These are phyloP conservation scores for Aureobasidium vineae DNA, from an alignment of 2,329 filamentous ascomycete species.

Conservation along the genomic window DNA sequence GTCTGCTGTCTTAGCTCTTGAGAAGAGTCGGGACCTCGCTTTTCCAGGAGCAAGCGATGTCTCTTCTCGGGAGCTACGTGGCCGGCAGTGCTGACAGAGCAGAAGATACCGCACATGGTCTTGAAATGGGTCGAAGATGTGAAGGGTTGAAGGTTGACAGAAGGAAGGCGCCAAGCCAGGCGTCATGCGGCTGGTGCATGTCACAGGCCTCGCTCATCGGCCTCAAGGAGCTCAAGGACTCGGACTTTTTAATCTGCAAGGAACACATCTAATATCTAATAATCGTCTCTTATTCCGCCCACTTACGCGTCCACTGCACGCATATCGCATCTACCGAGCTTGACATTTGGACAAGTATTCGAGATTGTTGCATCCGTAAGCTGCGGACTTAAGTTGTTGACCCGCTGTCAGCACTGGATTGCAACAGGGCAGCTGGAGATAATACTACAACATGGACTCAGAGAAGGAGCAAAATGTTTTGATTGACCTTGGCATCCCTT, in stretches of 20 bases:
- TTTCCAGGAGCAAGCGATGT: conserved; percentile 32
- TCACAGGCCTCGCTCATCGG: background rate
- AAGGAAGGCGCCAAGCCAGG: conserved; percentile 7
- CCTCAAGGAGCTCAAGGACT: background rate
- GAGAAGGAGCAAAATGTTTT: conserved; percentile 12
- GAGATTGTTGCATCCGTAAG: background rate
- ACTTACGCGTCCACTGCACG: background rate
- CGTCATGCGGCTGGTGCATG: conserved; percentile 9
- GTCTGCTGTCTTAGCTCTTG: background rate
- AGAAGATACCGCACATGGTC: conserved; percentile 41
- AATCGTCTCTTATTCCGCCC: background rate
- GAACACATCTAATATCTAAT: conserved; percentile 20
- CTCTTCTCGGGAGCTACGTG: conserved; percentile 31
- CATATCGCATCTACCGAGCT: background rate
- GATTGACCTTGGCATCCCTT: conserved; percentile 19
- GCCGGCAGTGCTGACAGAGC: conserved; percentile 33
- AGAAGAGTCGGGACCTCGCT: conserved; percentile 37
- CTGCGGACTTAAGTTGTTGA: background rate
- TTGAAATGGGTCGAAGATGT: background rate
- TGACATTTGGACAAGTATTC: background rate
- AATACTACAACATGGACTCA: conserved; percentile 12
- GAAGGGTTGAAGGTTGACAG: background rate
- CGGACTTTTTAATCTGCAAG: conserved; percentile 2
- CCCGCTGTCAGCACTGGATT: conserved; percentile 11
- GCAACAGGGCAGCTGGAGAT: background rate